A percentile compares a stretch with the other conserved stretches of the same genome.
These are phyloP conservation scores for Neopestalotiopsis sp. DNA, from an alignment of 2,329 filamentous ascomycete genomes.

Conservation along the genomic window DNA sequence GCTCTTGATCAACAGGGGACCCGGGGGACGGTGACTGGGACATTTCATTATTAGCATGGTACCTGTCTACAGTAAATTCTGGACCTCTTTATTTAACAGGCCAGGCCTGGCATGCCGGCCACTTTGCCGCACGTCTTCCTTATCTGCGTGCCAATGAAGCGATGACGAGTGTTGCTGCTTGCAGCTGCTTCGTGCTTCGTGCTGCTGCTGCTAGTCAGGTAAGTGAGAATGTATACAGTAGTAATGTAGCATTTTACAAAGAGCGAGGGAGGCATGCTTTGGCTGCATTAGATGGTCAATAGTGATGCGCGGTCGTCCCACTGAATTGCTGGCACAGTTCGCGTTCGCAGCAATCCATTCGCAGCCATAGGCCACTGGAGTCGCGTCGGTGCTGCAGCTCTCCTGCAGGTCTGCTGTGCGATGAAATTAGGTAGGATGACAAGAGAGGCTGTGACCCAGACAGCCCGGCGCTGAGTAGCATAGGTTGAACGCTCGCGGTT, in stretches of 20 bases:
- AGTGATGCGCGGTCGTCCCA: conserved; percentile 28
- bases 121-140: neutral
- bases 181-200: no score
- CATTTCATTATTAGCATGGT: neutral
- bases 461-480: neutral
- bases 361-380: conserved; percentile 23
- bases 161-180: conserved; percentile 13
- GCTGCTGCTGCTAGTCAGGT: no score
- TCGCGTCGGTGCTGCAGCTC: conserved; percentile 27
- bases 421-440: conserved; percentile 35
- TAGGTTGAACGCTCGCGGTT: no score
- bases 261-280: neutral
- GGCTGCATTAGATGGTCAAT: conserved; percentile 24
- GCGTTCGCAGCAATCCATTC: conserved; percentile 13
- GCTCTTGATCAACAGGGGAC: conserved; percentile 11
- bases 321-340: conserved; percentile 21
- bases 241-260: neutral
- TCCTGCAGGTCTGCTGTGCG: conserved; percentile 31
- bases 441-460: conserved; percentile 19
- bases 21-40: no score
- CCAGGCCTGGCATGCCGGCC: neutral
- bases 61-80: neutral
- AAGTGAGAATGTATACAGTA: no score
- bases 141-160: conserved; percentile 6
- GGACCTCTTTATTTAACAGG: neutral